Evolutionary conservation across 1,284 basidiomycete genomes (phyloP).

Genomic region (Sporisorium sorghi): DNA sequence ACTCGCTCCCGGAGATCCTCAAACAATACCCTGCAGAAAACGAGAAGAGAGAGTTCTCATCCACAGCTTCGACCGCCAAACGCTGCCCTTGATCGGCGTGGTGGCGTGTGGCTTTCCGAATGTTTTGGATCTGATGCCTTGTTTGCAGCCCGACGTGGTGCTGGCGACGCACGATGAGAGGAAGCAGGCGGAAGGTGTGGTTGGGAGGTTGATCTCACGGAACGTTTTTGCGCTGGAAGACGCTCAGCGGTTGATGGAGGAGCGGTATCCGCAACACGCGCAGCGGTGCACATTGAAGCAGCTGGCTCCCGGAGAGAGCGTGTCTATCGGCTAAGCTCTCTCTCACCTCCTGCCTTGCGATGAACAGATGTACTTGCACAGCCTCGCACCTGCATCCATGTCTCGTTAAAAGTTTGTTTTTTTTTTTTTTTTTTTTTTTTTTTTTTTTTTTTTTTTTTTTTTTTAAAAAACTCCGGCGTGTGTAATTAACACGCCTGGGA

Average conservation of each 20-base stretch:
- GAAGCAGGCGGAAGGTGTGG: constrained; percentile 35
- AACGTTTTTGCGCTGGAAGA: constrained; percentile 8
- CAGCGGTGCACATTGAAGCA: constrained; percentile 5
- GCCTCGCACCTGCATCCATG: too few relatives aligned
- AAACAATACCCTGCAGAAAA: not conserved
- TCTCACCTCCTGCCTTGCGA: too few relatives aligned
- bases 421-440: too few relatives aligned
- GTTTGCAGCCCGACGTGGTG: constrained; percentile 18
- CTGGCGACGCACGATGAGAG: constrained; percentile 48
- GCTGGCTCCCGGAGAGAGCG: constrained; percentile 21
- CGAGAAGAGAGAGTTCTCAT: constrained; percentile 17
- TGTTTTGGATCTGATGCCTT: constrained; percentile 22
- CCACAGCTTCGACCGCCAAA: constrained; percentile 49
- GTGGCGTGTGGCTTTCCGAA: constrained; percentile 45
- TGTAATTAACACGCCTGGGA: too few relatives aligned
- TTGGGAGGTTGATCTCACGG: constrained; percentile 25
- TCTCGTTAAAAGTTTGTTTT: too few relatives aligned
- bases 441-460: too few relatives aligned
- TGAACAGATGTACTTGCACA: too few relatives aligned
- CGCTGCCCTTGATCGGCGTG: constrained; percentile 34
- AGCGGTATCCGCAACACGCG: not conserved
- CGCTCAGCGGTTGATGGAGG: constrained; percentile 4
- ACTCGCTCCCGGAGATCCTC: constrained; percentile 19
- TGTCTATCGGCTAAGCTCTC: constrained; percentile 11
- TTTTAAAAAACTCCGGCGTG: too few relatives aligned